Base-by-base conservation (phyloP, 225 moss, liverwort and hornwort species). In the Marchantia polymorpha region DNA sequence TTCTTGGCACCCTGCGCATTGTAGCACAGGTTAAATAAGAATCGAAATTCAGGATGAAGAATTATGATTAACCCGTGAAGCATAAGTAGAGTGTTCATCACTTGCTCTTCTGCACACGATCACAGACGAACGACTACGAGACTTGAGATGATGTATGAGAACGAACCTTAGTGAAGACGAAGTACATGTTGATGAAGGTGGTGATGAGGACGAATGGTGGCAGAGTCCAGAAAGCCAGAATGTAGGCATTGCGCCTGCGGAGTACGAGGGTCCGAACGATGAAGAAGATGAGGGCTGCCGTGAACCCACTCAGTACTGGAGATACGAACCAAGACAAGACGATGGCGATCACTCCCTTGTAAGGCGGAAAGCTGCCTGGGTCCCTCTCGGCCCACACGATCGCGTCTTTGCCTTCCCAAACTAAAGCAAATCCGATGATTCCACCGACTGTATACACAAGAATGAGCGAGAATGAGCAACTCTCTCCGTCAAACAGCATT, bases 241-340 rank as follows among this genome's bases (percentile, higher is more conserved):
- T 0, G 76, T 88, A 92, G 6, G 92, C 91, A 52, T 90, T 90
- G 74, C 82, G 82, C 66, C 85, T 89, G 26, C 91, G 92, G 19
- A 92, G 77, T 12, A 92, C 91, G 0, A 88, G 8, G 31, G 52
- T 51, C 0, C 91, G 84, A 3, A 92, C 83, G 3, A 66, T 0
- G 15, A 0, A 8, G 76, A 92, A 92, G 73, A 92, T 84, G 64
- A 88, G 0, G 0, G 92, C 91, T 51, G 91, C 75, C 0, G 81
- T 0, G 3, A 63, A 0, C 0, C 83, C 91, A 2, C 85, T 91
- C 12, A 92, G 81, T 63, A 92, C 51, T 17, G 92, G 92, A 5
- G 92, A 89, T 3, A 92, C 52, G 51, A 92, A 91, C 92, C 92
- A 92, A 10, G 92, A 83, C 81, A 92, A 51, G 0, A 92, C 54